Evolutionary conservation across 2,329 filamentous ascomycete genomes (phyloP).

Genomic region (Spiromastix sp.): DNA sequence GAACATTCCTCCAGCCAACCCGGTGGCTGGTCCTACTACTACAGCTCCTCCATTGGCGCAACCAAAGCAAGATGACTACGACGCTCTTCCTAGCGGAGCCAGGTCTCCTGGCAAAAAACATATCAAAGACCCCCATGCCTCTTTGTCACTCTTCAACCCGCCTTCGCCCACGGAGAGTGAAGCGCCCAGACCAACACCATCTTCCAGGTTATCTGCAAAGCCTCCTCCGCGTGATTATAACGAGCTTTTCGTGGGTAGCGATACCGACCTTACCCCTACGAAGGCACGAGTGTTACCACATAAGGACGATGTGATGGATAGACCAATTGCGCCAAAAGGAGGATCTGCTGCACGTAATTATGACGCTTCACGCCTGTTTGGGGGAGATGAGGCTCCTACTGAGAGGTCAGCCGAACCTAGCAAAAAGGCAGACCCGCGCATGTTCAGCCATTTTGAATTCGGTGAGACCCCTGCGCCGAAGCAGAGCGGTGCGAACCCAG

Average conservation of each 20-base stretch:
- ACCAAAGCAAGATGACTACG: slow-evolving; percentile 3
- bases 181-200: slow-evolving; percentile 23
- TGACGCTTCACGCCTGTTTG: slow-evolving; percentile 45
- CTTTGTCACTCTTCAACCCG: slow-evolving; percentile 63
- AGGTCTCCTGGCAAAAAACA: slow-evolving; percentile 30
- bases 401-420: slow-evolving; percentile 38
- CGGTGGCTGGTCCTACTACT: slow-evolving; percentile 4
- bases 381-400: slow-evolving; percentile 34
- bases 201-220: slow-evolving; percentile 59
- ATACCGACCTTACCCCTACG: slow-evolving; percentile 25
- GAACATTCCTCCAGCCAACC: slow-evolving; percentile 11
- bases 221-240: slow-evolving; percentile 55
- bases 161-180: slow-evolving; percentile 40
- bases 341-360: slow-evolving; percentile 43
- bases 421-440: slow-evolving; percentile 60
- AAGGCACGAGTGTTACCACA: slow-evolving; percentile 1
- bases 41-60: slow-evolving; percentile 1
- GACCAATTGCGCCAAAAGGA: slow-evolving; percentile 35
- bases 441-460: slow-evolving; percentile 80
- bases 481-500: neutral
- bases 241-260: slow-evolving; percentile 55
- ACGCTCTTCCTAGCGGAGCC: slow-evolving; percentile 10
- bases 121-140: slow-evolving; percentile 43
- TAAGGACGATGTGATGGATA: slow-evolving; percentile 10
- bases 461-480: slow-evolving; percentile 21